Percentiles rank a stretch among this genome's conserved stretches.
phyloP scores from a whole-genome alignment of 129 eudicot genomes.

The Scalesia atractyloides region DNA sequence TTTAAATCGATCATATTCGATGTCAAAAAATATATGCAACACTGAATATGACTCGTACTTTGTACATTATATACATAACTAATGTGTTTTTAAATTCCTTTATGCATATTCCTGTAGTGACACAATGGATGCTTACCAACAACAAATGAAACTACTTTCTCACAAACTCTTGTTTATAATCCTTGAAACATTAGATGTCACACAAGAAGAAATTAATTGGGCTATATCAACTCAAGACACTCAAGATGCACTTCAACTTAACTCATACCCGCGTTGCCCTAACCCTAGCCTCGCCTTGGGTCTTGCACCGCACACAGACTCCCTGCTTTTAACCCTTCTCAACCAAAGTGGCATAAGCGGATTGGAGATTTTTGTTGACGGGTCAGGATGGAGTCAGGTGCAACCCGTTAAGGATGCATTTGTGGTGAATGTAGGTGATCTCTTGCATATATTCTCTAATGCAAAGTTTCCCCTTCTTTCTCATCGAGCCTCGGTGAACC shows the following conservation, averaged over 20 bases:
- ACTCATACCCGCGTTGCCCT: constrained; percentile 83
- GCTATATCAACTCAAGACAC: constrained; percentile 34
- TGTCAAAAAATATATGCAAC: neutral
- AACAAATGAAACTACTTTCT: constrained; percentile 49
- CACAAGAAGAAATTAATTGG: constrained; percentile 40
- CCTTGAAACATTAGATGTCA: constrained; percentile 44
- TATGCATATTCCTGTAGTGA: constrained; percentile 41
- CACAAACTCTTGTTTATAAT: constrained; percentile 46
- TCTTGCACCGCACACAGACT: constrained; percentile 74
- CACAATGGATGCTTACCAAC: constrained; percentile 57
- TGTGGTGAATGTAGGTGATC: constrained; percentile 67
- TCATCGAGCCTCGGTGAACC: constrained; percentile 66
- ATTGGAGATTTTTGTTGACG: constrained; percentile 51
- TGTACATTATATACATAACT: neutral
- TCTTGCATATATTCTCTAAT: constrained; percentile 64
- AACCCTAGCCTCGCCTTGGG: constrained; percentile 60
- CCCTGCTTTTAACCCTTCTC: constrained; percentile 63
- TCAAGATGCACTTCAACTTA: constrained; percentile 62
- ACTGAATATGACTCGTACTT: no score
- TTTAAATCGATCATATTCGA: neutral
- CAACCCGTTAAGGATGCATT: constrained; percentile 51
- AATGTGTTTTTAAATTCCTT: neutral
- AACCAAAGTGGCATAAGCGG: constrained; percentile 56
- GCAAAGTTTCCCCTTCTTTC: constrained; percentile 35
- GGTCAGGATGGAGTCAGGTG: constrained; percentile 59